Base-by-base conservation (phyloP, 2,329 filamentous ascomycete species). In the Penicillium sp. region DNA sequence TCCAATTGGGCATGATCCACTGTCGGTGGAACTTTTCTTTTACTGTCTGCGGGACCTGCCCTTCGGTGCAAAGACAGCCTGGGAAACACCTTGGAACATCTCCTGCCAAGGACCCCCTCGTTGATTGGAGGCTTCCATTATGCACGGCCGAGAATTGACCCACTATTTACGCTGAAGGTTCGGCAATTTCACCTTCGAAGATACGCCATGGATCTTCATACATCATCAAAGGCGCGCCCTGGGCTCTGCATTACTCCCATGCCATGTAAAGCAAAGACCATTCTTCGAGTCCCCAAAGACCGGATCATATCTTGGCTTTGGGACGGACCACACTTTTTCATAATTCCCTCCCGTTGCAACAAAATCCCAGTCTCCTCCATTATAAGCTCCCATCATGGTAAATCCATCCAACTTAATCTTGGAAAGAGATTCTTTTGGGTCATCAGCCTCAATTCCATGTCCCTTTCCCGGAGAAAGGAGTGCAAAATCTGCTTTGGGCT, bases 311-410 rank as follows among this genome's bases (percentile, higher is more conserved):
- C 68, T 67, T 0, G 80, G 78, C 58, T 75, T 77, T 27, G 65
- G 54, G 24, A 81, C 75, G 16, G 55, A 54, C 81, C 81, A 83
- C 0, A 78, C 72, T 53, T 70, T 61, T 47, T 75, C 70, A 59
- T 75, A 79, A 62, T 78, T 67, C 55, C 78, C 76, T 1, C 77
- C 78, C 6, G 77, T 79, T 2, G 73, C 67, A 5, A 68, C 68
- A 62, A 80, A 83, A 62, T 83, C 80, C 81, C 81, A 84, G 10
- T 69, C 65, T 0, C 69, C 70, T 3, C 76, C 74, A 36, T 60
- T 63, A 70, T 85, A 86, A 5, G 80, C 81, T 0, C 83, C 83
- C 66, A 85, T 77, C 81, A 83, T 83, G 48, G 76, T 80, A 57
- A 82, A 83, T 0, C 79, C 79, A 1, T 65, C 57, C 5, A 80